These are phyloP conservation scores for Microcyclosporella mali DNA, from an alignment of 2,329 filamentous ascomycete species.

Conservation along the genomic window DNA sequence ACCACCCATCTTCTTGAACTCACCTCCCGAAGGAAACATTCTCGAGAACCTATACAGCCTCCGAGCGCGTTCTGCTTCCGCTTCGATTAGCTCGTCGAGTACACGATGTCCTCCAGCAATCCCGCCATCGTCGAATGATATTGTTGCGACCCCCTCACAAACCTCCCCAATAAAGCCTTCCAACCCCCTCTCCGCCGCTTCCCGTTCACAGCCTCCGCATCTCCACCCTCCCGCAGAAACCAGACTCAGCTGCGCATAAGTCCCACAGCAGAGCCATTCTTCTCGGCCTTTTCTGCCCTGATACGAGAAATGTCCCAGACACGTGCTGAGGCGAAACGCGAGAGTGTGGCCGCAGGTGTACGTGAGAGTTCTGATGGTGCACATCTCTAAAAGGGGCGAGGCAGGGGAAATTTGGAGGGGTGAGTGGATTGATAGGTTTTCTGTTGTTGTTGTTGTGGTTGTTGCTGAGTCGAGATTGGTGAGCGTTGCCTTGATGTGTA, in stretches of 20 bases:
- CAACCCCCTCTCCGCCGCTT: background rate
- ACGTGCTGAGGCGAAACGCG: slow-evolving; percentile 28
- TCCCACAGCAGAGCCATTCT: background rate
- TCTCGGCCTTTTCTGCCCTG: slow-evolving; percentile 1
- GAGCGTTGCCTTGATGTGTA: no score
- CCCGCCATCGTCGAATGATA: no score
- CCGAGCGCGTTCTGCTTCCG: slow-evolving; percentile 3
- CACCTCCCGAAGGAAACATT: slow-evolving; percentile 8
- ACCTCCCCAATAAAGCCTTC: no score
- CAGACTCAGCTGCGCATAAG: slow-evolving; percentile 10
- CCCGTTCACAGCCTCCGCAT: slow-evolving; percentile 16
- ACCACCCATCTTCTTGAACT: background rate
- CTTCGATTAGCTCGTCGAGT: background rate
- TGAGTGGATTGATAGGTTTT: no score
- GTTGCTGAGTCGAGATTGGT: no score
- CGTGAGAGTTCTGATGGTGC: slow-evolving; percentile 30
- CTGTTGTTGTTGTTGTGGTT: no score
- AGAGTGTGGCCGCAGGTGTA: slow-evolving; percentile 32
- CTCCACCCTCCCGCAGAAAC: slow-evolving; percentile 11
- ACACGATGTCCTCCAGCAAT: background rate
- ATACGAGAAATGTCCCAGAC: slow-evolving; percentile 29
- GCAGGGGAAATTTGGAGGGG: no score
- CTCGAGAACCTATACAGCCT: slow-evolving; percentile 6
- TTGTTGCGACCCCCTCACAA: no score
- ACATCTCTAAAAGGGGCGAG: slow-evolving; percentile 28